phyloP scores from a whole-genome alignment of 106 monocot species.

The Gastrodia elata region DNA sequence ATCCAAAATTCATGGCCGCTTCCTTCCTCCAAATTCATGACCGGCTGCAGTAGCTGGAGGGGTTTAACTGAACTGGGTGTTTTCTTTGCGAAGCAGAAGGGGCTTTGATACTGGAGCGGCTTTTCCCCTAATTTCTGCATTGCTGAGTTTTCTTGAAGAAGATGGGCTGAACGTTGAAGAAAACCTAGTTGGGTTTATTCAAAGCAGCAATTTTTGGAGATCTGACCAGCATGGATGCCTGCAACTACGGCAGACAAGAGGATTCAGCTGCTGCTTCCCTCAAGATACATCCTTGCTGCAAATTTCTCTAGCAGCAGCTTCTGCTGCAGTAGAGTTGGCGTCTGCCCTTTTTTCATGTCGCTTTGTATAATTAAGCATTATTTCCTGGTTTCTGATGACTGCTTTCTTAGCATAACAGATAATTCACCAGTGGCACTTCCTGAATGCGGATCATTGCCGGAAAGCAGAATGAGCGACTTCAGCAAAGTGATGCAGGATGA shows the following conservation, averaged over 20 bases:
- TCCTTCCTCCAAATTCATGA: not conserved
- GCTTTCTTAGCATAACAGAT: not conserved
- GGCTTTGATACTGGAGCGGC: too few species aligned
- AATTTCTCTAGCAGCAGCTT: not conserved
- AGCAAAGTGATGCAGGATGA: not conserved
- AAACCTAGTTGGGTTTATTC: not conserved
- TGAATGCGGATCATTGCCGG: not conserved
- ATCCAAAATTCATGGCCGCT: not conserved
- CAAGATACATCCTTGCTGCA: not conserved
- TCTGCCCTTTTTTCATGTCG: not conserved
- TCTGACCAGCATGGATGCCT: slow-evolving; percentile 6
- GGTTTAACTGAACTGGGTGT: not conserved
- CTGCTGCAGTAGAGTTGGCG: not conserved
- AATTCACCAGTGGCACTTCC: not conserved
- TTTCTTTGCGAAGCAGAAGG: not conserved
- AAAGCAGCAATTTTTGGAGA: slow-evolving; percentile 14
- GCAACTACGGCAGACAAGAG: slow-evolving; percentile 9
- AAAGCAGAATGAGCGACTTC: not conserved
- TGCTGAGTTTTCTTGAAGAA: slow-evolving; percentile 2
- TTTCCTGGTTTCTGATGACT: not conserved
- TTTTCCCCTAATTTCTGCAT: slow-evolving; percentile 1
- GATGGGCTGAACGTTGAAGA: not conserved
- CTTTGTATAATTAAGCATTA: not conserved
- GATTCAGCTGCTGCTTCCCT: not conserved
- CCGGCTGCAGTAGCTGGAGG: not conserved